Evolutionary conservation across 768 basidiomycete genomes (phyloP), one percentile per base, ranked within the genome.

Genomic region (Leccinum obscurum): DNA sequence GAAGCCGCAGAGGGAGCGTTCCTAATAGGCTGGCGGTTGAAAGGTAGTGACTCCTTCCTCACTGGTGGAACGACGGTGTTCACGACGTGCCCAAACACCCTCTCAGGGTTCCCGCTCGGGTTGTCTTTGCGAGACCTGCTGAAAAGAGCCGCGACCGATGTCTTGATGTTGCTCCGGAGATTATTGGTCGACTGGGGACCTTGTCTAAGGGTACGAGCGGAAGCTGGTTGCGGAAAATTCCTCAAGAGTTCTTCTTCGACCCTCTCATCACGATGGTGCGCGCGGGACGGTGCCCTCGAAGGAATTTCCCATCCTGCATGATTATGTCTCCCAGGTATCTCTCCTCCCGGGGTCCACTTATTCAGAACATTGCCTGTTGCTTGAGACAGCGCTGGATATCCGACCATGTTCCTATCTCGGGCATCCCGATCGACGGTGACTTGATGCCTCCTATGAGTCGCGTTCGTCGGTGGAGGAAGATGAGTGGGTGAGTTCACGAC

Each of bases 301-400:
- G 59, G 28, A 26, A 39, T 60, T 11, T 60, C 49, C 35, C 54
- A 49, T 51, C 62, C 49, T 6, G 57, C 49, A 11, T 51, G 53
- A 26, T 63, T 53, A 13, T 49, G 60, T 35, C 34, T 55, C 9
- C 24, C 17, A 6, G 37, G 55, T 1, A 50, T 6, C 39, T 48
- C 55, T 17, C 66, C 62, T 41, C 37, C 59, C 0, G n/a, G 8
- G 8, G 51, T 50, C 26, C 55, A 64, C 24, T 49, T 60, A 7
- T 50, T 34, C 8, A 66, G 50, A 17, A 66, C 55, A 4, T 53
- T 55, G 4, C 55, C 62, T 0, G 68, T 58, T 17, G 64, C 60
- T 50, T 70, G 64, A 14, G 67, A 62, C 17, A 65, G 60, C 7
- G 70, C 61, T 22, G 62, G 70, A 10, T 56, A 58, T 3, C 62